Percentiles rank a stretch among this genome's conserved stretches.
Conservation (phyloP, 495 filamentous ascomycete species). For the Neurospora sp. region DNA sequence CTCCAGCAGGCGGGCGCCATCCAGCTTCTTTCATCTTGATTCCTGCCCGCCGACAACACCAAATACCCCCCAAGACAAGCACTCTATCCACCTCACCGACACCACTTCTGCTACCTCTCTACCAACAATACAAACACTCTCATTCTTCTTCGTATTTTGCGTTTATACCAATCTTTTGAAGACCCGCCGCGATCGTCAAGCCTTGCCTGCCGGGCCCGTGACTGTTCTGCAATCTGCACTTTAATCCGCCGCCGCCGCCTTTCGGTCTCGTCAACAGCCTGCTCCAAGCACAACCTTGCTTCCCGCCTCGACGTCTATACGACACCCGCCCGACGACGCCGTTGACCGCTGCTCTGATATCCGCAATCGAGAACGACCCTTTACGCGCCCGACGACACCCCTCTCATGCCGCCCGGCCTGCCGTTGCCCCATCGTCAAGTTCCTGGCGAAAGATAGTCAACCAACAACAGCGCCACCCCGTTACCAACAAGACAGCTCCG, state of each 20-base stretch:
- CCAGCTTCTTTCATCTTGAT: not conserved
- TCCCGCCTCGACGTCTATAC: not conserved
- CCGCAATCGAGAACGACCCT: not conserved
- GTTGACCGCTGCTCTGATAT: not conserved
- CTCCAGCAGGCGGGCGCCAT: not conserved
- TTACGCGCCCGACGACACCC: not conserved
- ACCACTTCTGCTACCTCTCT: not conserved
- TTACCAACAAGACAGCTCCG: not conserved
- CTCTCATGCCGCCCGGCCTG: slow-evolving; percentile 20
- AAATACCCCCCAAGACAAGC: not conserved
- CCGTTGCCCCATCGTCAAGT: slow-evolving; percentile 9
- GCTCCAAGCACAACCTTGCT: not conserved
- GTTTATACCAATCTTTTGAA: not conserved
- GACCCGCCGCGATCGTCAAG: not conserved
- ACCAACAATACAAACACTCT: not conserved
- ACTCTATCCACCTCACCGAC: not conserved
- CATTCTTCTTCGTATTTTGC: not conserved
- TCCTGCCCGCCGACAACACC: not conserved
- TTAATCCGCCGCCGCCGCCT: not conserved
- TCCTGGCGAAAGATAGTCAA: slow-evolving; percentile 7
- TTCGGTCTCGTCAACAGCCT: not conserved
- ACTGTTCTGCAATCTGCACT: not conserved
- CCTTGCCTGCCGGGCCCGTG: not conserved
- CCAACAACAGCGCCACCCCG: not conserved
- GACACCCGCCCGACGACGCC: not conserved